Percentiles rank a stretch among this genome's conserved stretches.
phyloP scores from a whole-genome alignment of 768 basidiomycete species.

The Naganishia onofrii region DNA sequence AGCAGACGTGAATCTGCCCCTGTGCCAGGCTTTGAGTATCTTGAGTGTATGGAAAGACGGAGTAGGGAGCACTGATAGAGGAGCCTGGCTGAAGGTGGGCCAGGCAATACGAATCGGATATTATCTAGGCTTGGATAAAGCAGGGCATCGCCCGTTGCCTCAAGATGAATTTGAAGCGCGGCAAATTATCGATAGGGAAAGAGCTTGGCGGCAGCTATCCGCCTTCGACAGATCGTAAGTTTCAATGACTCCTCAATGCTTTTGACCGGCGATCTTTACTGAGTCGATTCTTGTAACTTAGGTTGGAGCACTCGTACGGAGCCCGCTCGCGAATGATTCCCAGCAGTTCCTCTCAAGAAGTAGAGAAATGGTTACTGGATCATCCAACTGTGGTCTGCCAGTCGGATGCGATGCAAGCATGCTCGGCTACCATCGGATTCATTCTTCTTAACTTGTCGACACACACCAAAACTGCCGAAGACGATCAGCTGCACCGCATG shows the following conservation, averaged over 20 bases:
- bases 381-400: conserved; percentile 29
- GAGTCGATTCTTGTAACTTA: not conserved
- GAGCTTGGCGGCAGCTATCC: conserved; percentile 30
- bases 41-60: conserved; percentile 39
- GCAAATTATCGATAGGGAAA: conserved; percentile 31
- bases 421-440: conserved; percentile 20
- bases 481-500: conserved; percentile 21
- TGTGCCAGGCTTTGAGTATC: conserved; percentile 34
- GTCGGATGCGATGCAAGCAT: conserved; percentile 35
- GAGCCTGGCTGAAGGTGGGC: not conserved
- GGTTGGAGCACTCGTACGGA: conserved; percentile 23
- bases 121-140: conserved; percentile 27
- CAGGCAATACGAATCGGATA: conserved; percentile 29
- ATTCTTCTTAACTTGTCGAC: conserved; percentile 5
- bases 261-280: too few relatives aligned
- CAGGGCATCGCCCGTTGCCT: conserved; percentile 27
- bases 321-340: conserved; percentile 30
- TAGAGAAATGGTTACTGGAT: conserved; percentile 22
- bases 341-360: not conserved
- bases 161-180: conserved; percentile 33
- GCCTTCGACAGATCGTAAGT: conserved; percentile 34
- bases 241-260: not conserved
- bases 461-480: conserved; percentile 7
- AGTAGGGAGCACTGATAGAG: conserved; percentile 27
- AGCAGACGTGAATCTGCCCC: conserved; percentile 33